Evolutionary conservation across 306 rosid species (phyloP), one percentile per base, ranked within the genome.

Genomic region (Cucurbita pepo): DNA sequence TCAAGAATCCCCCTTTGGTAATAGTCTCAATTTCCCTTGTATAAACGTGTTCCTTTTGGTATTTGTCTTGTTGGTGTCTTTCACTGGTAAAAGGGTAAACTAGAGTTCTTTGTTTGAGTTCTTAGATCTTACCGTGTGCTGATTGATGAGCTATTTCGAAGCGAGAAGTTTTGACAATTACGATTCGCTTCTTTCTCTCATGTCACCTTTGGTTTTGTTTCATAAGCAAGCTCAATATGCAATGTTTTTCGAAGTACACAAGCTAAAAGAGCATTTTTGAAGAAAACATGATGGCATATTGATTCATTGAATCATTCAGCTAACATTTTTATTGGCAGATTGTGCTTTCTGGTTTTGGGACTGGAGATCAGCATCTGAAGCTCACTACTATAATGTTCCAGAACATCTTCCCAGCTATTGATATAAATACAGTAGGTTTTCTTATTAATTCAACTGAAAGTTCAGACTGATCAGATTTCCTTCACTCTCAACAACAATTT

Each of bases 321-420:
- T 21, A 54, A 56, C 59, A 30, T 62, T 43, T 43, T 72, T 65
- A 72, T 67, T 82, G 70, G 55, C 87, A 95, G 99, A 88, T 91
- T 81, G 96, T 89, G 69, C 97, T 95, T 77, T 95, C 99, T 50
- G 96, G 97, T 78, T 95, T 95, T 77, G 89, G 90, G 56, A 84
- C 83, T 44, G 86, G 91, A 41, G 96, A 92, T 59, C 87, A 79
- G 60, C 99, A 83, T 79, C 80, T 95, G 50, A 81, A 78, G 79
- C 96, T 91, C 50, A 76, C 95, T 61, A 88, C 97, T 43, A 85
- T 84, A 79, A 88, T 89, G 88, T 95, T 95, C 79, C 95, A 88
- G 86, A 91, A 91, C 69, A 89, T 95, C 74, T 91, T 95, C 77
- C 97, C 99, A 30, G 86, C 97, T 79, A 91, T 95, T 83, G 97